These are phyloP conservation scores for Gossypium arboreum DNA, from an alignment of 345 rosid genomes.

Conservation along the genomic window DNA sequence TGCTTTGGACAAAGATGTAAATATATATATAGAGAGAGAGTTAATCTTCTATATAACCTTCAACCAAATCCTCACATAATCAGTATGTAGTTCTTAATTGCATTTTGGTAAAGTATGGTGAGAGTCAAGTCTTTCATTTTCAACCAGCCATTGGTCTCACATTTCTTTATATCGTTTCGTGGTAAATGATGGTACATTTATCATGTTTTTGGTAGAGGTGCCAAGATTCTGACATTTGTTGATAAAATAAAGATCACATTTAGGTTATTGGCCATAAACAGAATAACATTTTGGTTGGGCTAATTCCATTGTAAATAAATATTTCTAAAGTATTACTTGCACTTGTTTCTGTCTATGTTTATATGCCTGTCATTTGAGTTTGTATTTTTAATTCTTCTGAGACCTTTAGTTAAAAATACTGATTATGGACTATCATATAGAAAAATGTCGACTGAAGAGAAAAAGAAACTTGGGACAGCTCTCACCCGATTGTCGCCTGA, in stretches of 20 bases:
- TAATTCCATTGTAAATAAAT: neutral
- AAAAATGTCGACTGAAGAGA: conserved; percentile 63
- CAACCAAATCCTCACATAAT: neutral
- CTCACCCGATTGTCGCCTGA: conserved; percentile 52
- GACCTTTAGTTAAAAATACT: neutral
- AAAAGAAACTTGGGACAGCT: conserved; percentile 56
- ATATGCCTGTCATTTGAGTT: neutral
- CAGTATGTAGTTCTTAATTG: neutral
- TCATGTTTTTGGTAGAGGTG: neutral
- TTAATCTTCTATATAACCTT: neutral
- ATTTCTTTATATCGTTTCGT: neutral
- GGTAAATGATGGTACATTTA: neutral
- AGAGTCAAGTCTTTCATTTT: neutral
- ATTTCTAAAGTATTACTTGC: neutral
- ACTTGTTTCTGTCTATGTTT: neutral
- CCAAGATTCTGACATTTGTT: neutral
- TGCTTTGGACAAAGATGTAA: neutral
- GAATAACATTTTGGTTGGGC: neutral
- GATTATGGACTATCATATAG: conserved; percentile 23
- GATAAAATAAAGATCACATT: neutral
- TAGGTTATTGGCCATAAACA: neutral
- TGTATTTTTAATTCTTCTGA: neutral
- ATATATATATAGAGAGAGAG: neutral
- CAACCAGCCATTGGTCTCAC: neutral
- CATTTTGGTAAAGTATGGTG: neutral